Conservation (phyloP, 1,284 basidiomycete species). For the Heterobasidion annosum region DNA sequence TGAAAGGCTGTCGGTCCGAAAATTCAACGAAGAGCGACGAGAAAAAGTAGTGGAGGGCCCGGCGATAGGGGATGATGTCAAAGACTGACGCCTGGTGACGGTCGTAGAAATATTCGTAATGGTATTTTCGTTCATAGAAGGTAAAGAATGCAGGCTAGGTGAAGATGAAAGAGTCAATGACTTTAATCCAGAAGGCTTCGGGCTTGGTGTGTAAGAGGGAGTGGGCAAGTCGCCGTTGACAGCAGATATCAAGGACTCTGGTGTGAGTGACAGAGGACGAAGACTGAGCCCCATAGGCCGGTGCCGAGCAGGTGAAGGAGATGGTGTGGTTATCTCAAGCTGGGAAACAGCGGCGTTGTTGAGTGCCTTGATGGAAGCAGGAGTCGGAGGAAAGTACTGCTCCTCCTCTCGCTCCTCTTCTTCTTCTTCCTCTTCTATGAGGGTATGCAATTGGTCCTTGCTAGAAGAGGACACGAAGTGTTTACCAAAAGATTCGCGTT, state of each 20-base stretch:
- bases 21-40: conserved; percentile 20
- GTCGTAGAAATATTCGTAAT: conserved; percentile 8
- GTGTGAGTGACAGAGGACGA: conserved; percentile 61
- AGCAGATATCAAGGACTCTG: conserved; percentile 31
- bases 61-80: conserved; percentile 17
- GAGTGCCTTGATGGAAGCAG: conserved; percentile 10
- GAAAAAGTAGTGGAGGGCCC: conserved; percentile 11
- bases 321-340: conserved; percentile 6
- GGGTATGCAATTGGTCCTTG: conserved; percentile 68
- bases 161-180: conserved; percentile 38
- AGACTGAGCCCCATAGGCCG: conserved; percentile 59
- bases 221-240: conserved; percentile 38
- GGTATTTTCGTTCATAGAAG: conserved; percentile 17
- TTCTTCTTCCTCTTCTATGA: conserved; percentile 69
- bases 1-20: conserved; percentile 14
- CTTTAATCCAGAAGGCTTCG: conserved; percentile 30
- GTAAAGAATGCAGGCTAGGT: conserved; percentile 15
- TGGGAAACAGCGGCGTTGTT: conserved; percentile 12
- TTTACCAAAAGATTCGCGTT: conserved; percentile 73
- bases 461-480: conserved; percentile 48
- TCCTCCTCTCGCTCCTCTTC: conserved; percentile 52
- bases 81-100: conserved; percentile 19
- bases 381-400: conserved; percentile 12
- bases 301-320: conserved; percentile 31
- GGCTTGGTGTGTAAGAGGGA: conserved; percentile 39